Conservation (phyloP, 1,139 yeast genomes). For the Debaryomycetaceae sp. region DNA sequence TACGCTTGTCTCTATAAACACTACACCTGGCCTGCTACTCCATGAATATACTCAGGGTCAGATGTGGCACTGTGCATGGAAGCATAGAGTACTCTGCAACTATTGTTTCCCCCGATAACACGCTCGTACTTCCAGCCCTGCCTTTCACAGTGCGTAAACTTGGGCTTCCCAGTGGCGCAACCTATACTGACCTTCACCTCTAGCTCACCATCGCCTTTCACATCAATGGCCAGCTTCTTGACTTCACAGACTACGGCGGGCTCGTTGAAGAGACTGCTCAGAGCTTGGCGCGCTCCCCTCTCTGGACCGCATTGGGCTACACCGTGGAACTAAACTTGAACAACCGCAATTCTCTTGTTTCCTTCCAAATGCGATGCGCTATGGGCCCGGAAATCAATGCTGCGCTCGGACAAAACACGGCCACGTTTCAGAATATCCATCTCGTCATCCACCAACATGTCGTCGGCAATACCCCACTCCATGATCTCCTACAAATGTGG, state of each 20-base stretch:
- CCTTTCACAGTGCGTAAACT: not conserved
- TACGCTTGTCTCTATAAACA: too few species aligned
- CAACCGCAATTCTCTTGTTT: not conserved
- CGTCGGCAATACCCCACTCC: too few species aligned
- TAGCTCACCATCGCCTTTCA: not conserved
- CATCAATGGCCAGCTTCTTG: slow-evolving; percentile 4
- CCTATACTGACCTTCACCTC: not conserved
- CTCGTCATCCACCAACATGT: not conserved
- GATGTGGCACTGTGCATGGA: too few species aligned
- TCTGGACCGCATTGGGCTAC: slow-evolving; percentile 13
- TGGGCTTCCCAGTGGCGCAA: too few species aligned
- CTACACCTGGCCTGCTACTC: too few species aligned
- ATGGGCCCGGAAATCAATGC: not conserved
- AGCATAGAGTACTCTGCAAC: too few species aligned
- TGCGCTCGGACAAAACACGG: not conserved
- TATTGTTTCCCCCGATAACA: not conserved
- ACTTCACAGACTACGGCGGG: slow-evolving; percentile 7
- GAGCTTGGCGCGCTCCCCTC: slow-evolving; percentile 3
- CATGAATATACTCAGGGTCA: too few species aligned
- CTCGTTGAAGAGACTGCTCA: slow-evolving; percentile 7
- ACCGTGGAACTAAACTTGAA: slow-evolving; percentile 3
- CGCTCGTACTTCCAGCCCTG: not conserved
- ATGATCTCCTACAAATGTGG: not conserved
- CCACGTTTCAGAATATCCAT: not conserved
- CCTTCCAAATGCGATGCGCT: too few species aligned